Evolutionary conservation across 75 land plant genomes (phyloP), one percentile per base, ranked within the genome.

Genomic region (Gnetum montanum): DNA sequence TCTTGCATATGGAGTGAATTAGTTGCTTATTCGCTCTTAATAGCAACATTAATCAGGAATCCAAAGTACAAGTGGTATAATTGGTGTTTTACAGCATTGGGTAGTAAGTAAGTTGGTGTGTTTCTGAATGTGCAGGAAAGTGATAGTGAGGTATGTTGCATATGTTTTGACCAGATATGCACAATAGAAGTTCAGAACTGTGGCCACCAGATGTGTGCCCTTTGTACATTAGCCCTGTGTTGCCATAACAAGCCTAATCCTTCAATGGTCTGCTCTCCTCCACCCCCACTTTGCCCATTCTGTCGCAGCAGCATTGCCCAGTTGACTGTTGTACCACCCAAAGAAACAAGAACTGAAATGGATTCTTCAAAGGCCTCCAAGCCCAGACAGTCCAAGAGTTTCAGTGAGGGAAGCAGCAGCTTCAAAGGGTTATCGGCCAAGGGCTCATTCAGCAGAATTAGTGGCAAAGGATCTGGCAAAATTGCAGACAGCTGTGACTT

Each of bases 181-280:
- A 79, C 84, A 22, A 76, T 90, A 31, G 86, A 90, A 58, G 86
- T 90, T 26, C 81, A 74, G 48, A 75, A 75, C 38, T 90, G 91
- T 64, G 96, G 90, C 35, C 96, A 90, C 47, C 83, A 73, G 43
- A 90, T 90, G 96, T 90, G 96, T 65, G 96, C 91, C 19, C 77
- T 70, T 10, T 90, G 96, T 78, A 85, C 81, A 34, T 60, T 90
- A 13, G 69, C 81, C 6, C 59, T 90, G 18, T 90, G 96, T 64
- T 90, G 96, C 63, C 82, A 82, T 70, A 85, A 70, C 66, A 89
- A 89, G 56, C 95, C 95, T 1, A 79, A 85, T 48, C 84, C 96
- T 4, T 37, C 77, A 3, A 62, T 72, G 6, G 55, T 69, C 3
- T 41, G 18, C 16, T 55, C 40, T 57, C 54, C 65, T 8, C 59